Evolutionary conservation across 768 basidiomycete species (phyloP).

Genomic region (Mycena latifolia): DNA sequence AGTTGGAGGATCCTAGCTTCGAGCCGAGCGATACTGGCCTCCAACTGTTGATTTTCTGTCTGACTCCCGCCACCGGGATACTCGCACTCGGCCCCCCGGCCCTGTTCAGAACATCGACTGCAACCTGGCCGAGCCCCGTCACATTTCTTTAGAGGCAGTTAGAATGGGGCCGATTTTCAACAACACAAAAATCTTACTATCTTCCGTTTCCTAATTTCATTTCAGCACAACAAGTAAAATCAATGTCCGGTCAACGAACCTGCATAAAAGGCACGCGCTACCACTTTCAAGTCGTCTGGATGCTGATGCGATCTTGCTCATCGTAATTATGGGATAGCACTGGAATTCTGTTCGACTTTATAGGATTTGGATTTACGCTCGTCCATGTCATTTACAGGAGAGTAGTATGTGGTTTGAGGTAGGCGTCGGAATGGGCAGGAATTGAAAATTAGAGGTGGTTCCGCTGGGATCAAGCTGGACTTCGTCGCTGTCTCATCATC

Average conservation of each 20-base stretch:
- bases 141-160: slow-evolving; percentile 49
- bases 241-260: slow-evolving; percentile 18
- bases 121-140: slow-evolving; percentile 58
- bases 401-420: too few species aligned
- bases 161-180: too few species aligned
- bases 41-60: slow-evolving; percentile 53
- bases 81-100: slow-evolving; percentile 58
- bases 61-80: slow-evolving; percentile 52
- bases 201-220: slow-evolving; percentile 16
- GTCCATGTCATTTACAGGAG: too few species aligned
- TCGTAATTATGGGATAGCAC: not conserved
- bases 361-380: not conserved
- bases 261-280: slow-evolving; percentile 34
- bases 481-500: too few species aligned
- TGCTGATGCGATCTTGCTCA: slow-evolving; percentile 12
- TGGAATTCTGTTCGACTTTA: not conserved
- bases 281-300: slow-evolving; percentile 21
- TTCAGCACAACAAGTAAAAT: not conserved
- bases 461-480: too few species aligned
- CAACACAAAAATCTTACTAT: slow-evolving; percentile 1
- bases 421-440: too few species aligned
- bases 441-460: too few species aligned
- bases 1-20: slow-evolving; percentile 52
- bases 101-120: slow-evolving; percentile 51
- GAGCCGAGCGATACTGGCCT: slow-evolving; percentile 53